These are phyloP conservation scores for Aspergillus udagawae DNA, from an alignment of 2,329 filamentous ascomycete genomes.

Conservation along the genomic window DNA sequence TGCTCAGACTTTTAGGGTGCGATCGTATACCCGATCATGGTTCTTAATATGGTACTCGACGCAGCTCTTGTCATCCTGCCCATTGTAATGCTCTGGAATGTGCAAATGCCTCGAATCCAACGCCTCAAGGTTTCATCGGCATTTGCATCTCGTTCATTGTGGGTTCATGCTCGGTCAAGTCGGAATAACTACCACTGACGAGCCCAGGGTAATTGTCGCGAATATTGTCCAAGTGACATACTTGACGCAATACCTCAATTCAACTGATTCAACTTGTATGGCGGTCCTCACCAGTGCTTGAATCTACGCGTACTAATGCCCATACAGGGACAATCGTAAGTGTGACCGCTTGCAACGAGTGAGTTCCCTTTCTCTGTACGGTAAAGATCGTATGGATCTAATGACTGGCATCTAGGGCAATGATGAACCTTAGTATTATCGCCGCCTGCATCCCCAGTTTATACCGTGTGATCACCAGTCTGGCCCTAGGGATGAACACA, in stretches of 20 bases:
- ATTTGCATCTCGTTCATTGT: slow-evolving; percentile 3
- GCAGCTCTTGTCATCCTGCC: slow-evolving; percentile 3
- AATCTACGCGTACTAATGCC: neutral
- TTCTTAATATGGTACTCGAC: slow-evolving; percentile 7
- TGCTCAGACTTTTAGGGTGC: slow-evolving; percentile 8
- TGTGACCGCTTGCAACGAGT: slow-evolving; percentile 12
- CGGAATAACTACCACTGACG: neutral
- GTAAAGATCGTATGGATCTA: neutral
- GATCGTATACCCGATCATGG: slow-evolving; percentile 8
- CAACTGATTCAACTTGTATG: slow-evolving; percentile 11
- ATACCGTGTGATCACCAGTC: slow-evolving; percentile 8
- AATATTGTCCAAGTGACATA: neutral
- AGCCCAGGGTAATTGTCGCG: neutral
- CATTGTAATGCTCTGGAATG: slow-evolving; percentile 9
- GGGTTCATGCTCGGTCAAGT: neutral
- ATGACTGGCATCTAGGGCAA: neutral
- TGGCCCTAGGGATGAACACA: neutral
- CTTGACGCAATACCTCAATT: slow-evolving; percentile 7
- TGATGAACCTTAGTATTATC: slow-evolving; percentile 14
- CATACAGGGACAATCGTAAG: slow-evolving; percentile 9
- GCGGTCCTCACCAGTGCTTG: neutral
- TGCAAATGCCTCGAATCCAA: slow-evolving; percentile 7
- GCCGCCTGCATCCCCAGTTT: slow-evolving; percentile 13
- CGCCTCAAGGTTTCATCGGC: slow-evolving; percentile 2
- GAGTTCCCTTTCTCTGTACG: neutral